Evolutionary conservation across 306 rosid genomes (phyloP).

Genomic region (Albizia julibrissin): DNA sequence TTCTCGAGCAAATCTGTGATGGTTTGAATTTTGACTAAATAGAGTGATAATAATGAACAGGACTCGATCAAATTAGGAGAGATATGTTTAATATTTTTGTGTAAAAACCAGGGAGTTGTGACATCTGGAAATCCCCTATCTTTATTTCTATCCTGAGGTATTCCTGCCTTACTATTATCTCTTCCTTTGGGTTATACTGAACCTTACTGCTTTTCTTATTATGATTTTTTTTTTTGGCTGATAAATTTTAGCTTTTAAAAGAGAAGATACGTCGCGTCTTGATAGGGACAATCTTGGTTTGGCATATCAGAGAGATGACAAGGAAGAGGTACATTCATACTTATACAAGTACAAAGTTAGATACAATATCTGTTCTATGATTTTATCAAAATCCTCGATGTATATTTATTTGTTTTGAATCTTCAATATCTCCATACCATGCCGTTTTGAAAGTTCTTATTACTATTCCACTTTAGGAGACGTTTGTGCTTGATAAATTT

Average conservation of each 20-base stretch:
- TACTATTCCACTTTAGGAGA: too few species aligned
- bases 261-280: conserved; percentile 41
- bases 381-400: neutral
- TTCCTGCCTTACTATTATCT: neutral
- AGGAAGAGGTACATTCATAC: conserved; percentile 55
- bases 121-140: conserved; percentile 65
- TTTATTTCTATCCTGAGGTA: conserved; percentile 70
- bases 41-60: neutral
- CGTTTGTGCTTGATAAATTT: too few species aligned
- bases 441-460: too few species aligned
- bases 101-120: conserved; percentile 53
- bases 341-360: too few species aligned
- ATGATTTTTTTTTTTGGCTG: neutral
- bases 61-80: neutral
- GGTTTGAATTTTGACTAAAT: neutral
- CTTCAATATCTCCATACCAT: too few species aligned
- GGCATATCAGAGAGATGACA: conserved; percentile 44
- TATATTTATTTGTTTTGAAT: too few species aligned
- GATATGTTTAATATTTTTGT: neutral
- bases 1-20: too few species aligned
- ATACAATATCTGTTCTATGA: neutral
- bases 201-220: neutral
- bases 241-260: conserved; percentile 34
- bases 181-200: neutral
- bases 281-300: conserved; percentile 32